A percentile compares a stretch with the other conserved stretches of the same genome.
phyloP scores from a whole-genome alignment of 371 early-diverging fungal species.

The Circinella minor region DNA sequence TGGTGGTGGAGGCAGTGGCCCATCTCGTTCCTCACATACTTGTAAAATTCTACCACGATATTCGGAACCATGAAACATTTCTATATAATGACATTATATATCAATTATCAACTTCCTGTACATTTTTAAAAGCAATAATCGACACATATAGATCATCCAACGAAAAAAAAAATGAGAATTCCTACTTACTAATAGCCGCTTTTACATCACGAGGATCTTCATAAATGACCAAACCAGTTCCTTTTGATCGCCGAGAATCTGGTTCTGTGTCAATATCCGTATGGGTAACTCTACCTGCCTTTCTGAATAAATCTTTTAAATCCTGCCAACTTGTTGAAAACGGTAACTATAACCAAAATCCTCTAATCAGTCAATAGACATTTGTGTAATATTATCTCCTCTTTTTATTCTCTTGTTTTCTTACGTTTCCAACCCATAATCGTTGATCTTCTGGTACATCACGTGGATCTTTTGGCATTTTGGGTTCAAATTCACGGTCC shows the following conservation, averaged over 20 bases:
- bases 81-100: constrained; percentile 29
- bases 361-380: neutral
- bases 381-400: neutral
- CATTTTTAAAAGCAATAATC: neutral
- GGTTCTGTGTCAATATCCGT: constrained; percentile 72
- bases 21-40: constrained; percentile 66
- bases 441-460: constrained; percentile 60
- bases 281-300: constrained; percentile 64
- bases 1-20: constrained; percentile 24
- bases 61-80: constrained; percentile 76
- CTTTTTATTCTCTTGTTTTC: constrained; percentile 8
- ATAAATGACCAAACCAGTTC: constrained; percentile 74
- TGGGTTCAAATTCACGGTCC: constrained; percentile 64
- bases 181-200: constrained; percentile 69
- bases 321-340: constrained; percentile 79
- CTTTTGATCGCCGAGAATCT: constrained; percentile 65
- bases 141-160: constrained; percentile 13
- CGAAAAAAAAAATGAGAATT: constrained; percentile 9
- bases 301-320: constrained; percentile 76
- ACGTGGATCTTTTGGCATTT: constrained; percentile 51
- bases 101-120: neutral
- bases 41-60: constrained; percentile 78
- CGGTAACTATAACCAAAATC: constrained; percentile 59
- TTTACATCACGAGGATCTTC: constrained; percentile 66
- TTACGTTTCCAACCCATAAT: constrained; percentile 74